Base-by-base conservation (phyloP, 345 rosid genomes). In the Melastoma malabathricum region DNA sequence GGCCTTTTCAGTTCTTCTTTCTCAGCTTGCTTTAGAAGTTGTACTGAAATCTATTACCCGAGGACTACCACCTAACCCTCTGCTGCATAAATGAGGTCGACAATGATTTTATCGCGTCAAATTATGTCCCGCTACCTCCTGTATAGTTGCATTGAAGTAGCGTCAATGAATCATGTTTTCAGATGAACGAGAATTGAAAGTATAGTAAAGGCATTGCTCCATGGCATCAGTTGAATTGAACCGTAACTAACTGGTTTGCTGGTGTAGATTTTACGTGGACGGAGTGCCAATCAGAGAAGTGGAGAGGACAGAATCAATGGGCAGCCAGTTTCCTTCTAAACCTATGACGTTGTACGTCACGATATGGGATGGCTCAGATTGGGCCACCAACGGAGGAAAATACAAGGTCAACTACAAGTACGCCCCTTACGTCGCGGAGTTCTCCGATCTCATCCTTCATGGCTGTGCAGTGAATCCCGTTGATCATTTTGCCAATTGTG, bases 371-470 rank as follows among this genome's bases (percentile, higher is more conserved):
- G 98, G 85, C 9, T 90, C 96, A 12, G 71, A 70, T 55, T 90
- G 98, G 98, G 98, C 98, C 14, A 92, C 98, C 20, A 76, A 83
- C 51, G 97, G 97, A 52, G 98, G 98, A 45, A 92, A 84, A 56
- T 92, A 92, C 53, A 75, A 82, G 65, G 88, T 87, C 29, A 92
- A 84, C 56, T 92, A 92, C 83, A 87, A 83, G 64, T 92, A 92
- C n/a, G 82, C 94, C 2, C 98, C 98, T 19, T 92, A 75, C 12
- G 59, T 83, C 0, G 71, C 90, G 0, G 52, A 68, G 52, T 84
- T 92, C 66, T 75, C 94, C 7, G 67, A 87, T 62, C 63, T 92
- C 48, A 69, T 79, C 49, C 84, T 92, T 19, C 94, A 84, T 1
- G 98, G 98, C 20, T 92, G 98, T 12, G 54, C 97, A 0, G 88